A percentile compares a stretch with the other conserved stretches of the same genome.
These are phyloP conservation scores for Talaromyces sp. DNA, from an alignment of 2,329 filamentous ascomycete genomes.

Conservation along the genomic window DNA sequence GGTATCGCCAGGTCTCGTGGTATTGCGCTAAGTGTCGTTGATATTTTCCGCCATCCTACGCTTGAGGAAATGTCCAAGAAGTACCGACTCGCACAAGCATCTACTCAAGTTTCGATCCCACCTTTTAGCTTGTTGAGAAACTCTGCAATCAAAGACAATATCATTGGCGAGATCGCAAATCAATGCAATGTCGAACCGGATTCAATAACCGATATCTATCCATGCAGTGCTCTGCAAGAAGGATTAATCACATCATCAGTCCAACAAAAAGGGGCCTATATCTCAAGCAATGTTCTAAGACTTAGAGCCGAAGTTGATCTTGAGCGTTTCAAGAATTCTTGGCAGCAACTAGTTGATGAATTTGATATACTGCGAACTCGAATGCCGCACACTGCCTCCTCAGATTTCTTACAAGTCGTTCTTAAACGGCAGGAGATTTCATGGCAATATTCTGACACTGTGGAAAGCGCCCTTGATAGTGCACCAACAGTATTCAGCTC, in stretches of 20 bases:
- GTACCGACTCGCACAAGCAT: conserved; percentile 21
- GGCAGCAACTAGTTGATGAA: conserved; percentile 45
- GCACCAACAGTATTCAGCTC: conserved; percentile 29
- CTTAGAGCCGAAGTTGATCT: conserved; percentile 41
- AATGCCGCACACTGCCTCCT: conserved; percentile 39
- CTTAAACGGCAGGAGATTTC: conserved; percentile 33
- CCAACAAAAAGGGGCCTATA: conserved; percentile 48
- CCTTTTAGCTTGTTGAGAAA: conserved; percentile 32
- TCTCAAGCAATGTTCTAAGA: conserved; percentile 45
- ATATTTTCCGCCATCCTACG: conserved; percentile 41
- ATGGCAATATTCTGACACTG: conserved; percentile 32
- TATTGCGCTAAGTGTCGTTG: conserved; percentile 13
- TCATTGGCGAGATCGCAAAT: conserved; percentile 29
- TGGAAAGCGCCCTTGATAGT: conserved; percentile 28
- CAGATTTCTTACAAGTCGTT: conserved; percentile 42
- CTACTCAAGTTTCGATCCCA: conserved; percentile 17
- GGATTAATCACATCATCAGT: conserved; percentile 49
- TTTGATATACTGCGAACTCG: conserved; percentile 51
- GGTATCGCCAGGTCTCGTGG: conserved; percentile 10
- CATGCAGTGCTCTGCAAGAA: conserved; percentile 46
- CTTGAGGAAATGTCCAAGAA: conserved; percentile 43
- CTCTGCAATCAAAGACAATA: conserved; percentile 19
- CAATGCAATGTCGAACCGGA: conserved; percentile 32
- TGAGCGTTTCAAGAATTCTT: conserved; percentile 45
- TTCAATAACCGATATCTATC: conserved; percentile 40